phyloP scores from a whole-genome alignment of 345 rosid species.

The Pelargonium nanum region DNA sequence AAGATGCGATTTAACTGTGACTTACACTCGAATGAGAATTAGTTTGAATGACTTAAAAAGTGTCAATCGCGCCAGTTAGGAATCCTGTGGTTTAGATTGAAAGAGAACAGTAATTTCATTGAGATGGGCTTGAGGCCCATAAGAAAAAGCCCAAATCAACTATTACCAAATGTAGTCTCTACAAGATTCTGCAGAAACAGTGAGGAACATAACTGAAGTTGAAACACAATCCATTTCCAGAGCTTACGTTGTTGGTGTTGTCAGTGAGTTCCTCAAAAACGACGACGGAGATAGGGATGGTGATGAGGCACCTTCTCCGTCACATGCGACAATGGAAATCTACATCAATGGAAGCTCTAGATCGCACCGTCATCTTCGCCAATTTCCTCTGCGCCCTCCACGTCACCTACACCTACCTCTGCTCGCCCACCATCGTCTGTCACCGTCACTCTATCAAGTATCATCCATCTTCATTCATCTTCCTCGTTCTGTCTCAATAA shows the following conservation, averaged over 20 bases:
- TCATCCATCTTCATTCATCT: background rate
- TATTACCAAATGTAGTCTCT: too few relatives aligned
- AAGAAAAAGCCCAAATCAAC: too few relatives aligned
- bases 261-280: slow-evolving; percentile 46
- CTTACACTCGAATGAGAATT: too few relatives aligned
- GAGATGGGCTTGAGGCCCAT: too few relatives aligned
- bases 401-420: slow-evolving; percentile 46
- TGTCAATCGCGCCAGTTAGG: too few relatives aligned
- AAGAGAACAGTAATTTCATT: too few relatives aligned
- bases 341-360: slow-evolving; percentile 31
- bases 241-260: slow-evolving; percentile 57
- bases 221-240: too few relatives aligned
- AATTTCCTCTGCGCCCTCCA: slow-evolving; percentile 42
- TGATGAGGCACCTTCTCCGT: background rate
- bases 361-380: slow-evolving; percentile 16
- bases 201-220: too few relatives aligned
- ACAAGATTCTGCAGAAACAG: too few relatives aligned
- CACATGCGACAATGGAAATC: slow-evolving; percentile 27
- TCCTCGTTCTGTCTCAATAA: background rate
- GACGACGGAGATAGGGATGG: background rate
- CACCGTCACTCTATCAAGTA: slow-evolving; percentile 1
- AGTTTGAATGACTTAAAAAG: too few relatives aligned
- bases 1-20: too few relatives aligned
- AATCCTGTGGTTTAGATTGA: too few relatives aligned
- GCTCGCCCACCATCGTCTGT: slow-evolving; percentile 49